phyloP scores from a whole-genome alignment of 225 moss, liverwort and hornwort genomes.

The Antitrichia curtipendula region DNA sequence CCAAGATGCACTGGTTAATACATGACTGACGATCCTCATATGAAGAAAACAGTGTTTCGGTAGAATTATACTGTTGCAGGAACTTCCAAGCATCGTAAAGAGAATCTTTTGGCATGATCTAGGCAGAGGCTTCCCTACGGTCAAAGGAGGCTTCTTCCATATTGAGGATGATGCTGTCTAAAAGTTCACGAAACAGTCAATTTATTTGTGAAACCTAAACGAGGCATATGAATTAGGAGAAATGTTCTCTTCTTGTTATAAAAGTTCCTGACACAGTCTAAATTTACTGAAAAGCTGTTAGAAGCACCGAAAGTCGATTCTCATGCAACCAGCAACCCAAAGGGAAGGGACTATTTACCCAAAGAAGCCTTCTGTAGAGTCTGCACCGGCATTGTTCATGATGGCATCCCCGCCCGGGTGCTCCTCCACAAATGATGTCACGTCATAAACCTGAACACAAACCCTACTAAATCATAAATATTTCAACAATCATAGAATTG shows the following conservation, averaged over 20 bases:
- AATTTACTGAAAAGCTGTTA: neutral
- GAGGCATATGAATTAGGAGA: neutral
- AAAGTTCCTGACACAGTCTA: neutral
- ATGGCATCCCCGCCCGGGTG: constrained; percentile 49
- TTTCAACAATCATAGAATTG: neutral
- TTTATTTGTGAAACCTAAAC: neutral
- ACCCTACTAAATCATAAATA: neutral
- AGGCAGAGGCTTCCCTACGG: neutral
- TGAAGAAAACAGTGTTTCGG: neutral
- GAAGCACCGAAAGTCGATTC: neutral
- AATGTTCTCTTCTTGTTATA: neutral
- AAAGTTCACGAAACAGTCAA: neutral
- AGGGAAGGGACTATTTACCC: constrained; percentile 9
- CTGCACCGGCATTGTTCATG: constrained; percentile 43
- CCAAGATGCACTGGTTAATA: constrained; percentile 1
- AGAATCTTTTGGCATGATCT: neutral
- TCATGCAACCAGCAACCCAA: neutral
- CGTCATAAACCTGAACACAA: constrained; percentile 43
- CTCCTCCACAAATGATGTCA: constrained; percentile 50
- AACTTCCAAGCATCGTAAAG: neutral
- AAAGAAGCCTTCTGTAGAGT: constrained; percentile 39
- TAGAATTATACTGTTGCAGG: neutral
- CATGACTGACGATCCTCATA: neutral
- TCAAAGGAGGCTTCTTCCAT: neutral
- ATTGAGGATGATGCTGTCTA: neutral